A percentile compares a stretch with the other conserved stretches of the same genome.
phyloP scores from a whole-genome alignment of 441 rosid genomes.

The Hypseocharis bilobata region DNA sequence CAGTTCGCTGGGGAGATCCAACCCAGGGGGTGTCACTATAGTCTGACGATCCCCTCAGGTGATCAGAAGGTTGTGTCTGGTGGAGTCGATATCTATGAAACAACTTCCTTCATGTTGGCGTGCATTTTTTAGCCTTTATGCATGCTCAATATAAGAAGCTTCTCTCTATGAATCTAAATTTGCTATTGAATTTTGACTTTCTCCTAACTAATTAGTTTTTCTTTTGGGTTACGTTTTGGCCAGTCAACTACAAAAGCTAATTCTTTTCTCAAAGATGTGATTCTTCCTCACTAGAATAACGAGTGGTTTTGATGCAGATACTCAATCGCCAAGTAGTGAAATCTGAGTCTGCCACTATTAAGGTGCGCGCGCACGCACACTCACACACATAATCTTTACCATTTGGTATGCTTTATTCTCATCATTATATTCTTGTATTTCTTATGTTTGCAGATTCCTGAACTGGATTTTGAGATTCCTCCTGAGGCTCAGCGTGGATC shows the following conservation, averaged over 20 bases:
- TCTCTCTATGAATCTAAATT: neutral
- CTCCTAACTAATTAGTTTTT: neutral
- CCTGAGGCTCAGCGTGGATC: slow-evolving; percentile 92
- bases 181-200: neutral
- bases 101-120: neutral
- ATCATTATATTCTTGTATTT: neutral
- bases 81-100: neutral
- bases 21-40: slow-evolving; percentile 55
- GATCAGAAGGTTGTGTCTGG: slow-evolving; percentile 45
- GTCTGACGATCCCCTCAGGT: slow-evolving; percentile 48
- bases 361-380: too few species aligned
- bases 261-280: neutral
- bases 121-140: neutral
- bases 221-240: neutral
- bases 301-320: slow-evolving; percentile 35
- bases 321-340: slow-evolving; percentile 73
- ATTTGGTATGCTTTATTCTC: neutral
- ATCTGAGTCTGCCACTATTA: slow-evolving; percentile 82
- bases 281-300: neutral
- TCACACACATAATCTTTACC: too few species aligned
- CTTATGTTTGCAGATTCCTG: slow-evolving; percentile 57
- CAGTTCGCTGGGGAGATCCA: slow-evolving; percentile 94
- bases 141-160: neutral
- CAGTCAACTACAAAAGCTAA: neutral
- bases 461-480: slow-evolving; percentile 91